Conservation (phyloP, 768 basidiomycete genomes). For the Trametes cinnabarina region DNA sequence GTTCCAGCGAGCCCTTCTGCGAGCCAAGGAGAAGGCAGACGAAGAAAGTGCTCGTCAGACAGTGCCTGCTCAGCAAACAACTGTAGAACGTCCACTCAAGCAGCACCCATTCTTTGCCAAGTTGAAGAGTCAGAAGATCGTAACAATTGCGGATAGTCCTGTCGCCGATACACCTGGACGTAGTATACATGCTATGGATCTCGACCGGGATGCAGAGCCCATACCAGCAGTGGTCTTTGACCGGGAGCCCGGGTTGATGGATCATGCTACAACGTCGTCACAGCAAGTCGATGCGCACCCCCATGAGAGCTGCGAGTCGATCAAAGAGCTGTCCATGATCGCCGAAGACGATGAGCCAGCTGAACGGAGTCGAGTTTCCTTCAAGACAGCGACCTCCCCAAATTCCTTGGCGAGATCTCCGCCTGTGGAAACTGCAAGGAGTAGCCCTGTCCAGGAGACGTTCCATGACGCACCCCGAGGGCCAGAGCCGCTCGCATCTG, state of each 20-base stretch:
- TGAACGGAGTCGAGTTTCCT: conserved; percentile 35
- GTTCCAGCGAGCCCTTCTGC: conserved; percentile 45
- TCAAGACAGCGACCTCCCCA: not conserved
- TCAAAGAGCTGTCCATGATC: conserved; percentile 62
- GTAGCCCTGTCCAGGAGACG: not conserved
- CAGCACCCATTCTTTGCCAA: not conserved
- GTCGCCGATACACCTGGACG: not conserved
- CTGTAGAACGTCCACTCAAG: not conserved
- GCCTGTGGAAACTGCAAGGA: not conserved
- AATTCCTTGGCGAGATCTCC: not conserved
- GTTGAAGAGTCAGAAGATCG: conserved; percentile 18
- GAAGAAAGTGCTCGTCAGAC: not conserved
- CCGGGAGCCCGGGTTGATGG: not conserved
- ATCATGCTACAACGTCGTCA: not conserved
- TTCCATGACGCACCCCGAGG: not conserved
- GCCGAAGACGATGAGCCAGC: conserved; percentile 65
- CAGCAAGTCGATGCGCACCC: not conserved
- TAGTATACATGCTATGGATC: not conserved
- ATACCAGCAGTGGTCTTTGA: not conserved
- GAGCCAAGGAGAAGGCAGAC: conserved; percentile 17
- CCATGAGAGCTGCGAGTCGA: not conserved
- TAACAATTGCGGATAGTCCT: conserved; percentile 22
- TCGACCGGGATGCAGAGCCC: not conserved
- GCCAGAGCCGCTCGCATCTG: not conserved
- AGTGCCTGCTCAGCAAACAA: too few species aligned